Evolutionary conservation across 1,284 basidiomycete species (phyloP).

Genomic region (Cystobasidium sp.): DNA sequence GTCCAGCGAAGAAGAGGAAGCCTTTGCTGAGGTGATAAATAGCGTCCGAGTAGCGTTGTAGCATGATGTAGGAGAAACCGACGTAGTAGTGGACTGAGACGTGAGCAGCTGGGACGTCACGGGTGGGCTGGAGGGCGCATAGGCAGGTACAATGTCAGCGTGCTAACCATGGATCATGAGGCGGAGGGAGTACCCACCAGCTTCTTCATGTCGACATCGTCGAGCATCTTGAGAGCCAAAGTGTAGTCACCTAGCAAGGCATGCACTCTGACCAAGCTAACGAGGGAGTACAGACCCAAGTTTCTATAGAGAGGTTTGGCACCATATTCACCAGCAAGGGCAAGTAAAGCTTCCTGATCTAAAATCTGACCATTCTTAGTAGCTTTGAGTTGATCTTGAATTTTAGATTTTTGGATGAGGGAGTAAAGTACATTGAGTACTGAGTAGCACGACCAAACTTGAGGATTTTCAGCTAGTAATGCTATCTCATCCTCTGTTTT

Average conservation of each 20-base stretch:
- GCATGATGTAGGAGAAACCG: constrained; percentile 94
- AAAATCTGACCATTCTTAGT: constrained; percentile 79
- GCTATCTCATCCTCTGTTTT: constrained; percentile 88
- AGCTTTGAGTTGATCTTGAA: constrained; percentile 89
- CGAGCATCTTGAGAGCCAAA: constrained; percentile 92
- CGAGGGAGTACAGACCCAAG: constrained; percentile 96
- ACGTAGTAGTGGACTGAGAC: constrained; percentile 94
- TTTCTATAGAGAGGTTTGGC: constrained; percentile 86
- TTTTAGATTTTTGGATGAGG: constrained; percentile 92
- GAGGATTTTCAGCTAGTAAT: constrained; percentile 65
- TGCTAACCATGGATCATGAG: neutral
- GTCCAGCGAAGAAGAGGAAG: constrained; percentile 41
- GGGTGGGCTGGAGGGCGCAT: constrained; percentile 25
- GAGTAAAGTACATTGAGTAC: constrained; percentile 98
- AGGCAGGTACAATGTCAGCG: constrained; percentile 65
- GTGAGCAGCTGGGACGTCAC: constrained; percentile 87
- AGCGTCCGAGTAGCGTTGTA: constrained; percentile 91
- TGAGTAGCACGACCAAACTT: constrained; percentile 91
- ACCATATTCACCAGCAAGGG: constrained; percentile 87
- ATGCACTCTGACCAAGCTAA: constrained; percentile 93
- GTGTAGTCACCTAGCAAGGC: constrained; percentile 94
- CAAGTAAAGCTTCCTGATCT: constrained; percentile 65
- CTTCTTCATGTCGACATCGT: constrained; percentile 86
- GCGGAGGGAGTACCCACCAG: constrained; percentile 62
- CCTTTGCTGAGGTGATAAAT: constrained; percentile 79